Conservation (phyloP, 805 yeast genomes). For the Candida berthetii region DNA sequence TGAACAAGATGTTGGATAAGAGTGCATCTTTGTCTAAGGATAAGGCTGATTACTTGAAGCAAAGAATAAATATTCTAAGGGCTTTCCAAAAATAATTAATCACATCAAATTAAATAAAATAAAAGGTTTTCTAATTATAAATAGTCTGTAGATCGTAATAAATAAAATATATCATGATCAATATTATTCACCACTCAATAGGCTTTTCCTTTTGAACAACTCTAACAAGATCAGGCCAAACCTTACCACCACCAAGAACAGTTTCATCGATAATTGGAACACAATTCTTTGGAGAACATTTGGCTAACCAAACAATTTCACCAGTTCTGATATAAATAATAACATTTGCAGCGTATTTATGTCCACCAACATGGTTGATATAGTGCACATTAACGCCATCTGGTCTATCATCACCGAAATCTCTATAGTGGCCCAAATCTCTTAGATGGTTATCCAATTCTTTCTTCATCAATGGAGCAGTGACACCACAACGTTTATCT, state of each 20-base stretch:
- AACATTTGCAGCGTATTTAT: conserved; percentile 88
- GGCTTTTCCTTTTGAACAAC: conserved; percentile 46
- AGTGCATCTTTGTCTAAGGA: conserved; percentile 27
- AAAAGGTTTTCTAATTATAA: neutral
- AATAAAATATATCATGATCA: too few species aligned
- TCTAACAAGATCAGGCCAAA: conserved; percentile 68
- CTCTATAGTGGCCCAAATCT: conserved; percentile 68
- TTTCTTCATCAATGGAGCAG: conserved; percentile 85
- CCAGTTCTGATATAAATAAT: conserved; percentile 68
- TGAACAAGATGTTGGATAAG: conserved; percentile 30
- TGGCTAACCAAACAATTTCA: conserved; percentile 82
- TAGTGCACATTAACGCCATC: conserved; percentile 68
- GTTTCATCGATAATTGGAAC: conserved; percentile 73
- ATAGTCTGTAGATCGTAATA: neutral
- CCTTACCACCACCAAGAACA: conserved; percentile 55
- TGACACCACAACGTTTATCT: conserved; percentile 89
- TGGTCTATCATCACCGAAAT: conserved; percentile 65
- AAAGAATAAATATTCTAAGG: conserved; percentile 43
- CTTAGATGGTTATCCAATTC: conserved; percentile 71
- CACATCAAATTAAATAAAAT: too few species aligned
- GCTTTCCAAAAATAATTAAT: conserved; percentile 5
- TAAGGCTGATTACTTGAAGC: conserved; percentile 42
- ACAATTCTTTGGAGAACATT: conserved; percentile 74
- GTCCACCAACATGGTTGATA: conserved; percentile 93
- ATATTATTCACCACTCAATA: conserved; percentile 39